Conservation (phyloP, 2,329 filamentous ascomycete species). For the Claviceps purpurea region DNA sequence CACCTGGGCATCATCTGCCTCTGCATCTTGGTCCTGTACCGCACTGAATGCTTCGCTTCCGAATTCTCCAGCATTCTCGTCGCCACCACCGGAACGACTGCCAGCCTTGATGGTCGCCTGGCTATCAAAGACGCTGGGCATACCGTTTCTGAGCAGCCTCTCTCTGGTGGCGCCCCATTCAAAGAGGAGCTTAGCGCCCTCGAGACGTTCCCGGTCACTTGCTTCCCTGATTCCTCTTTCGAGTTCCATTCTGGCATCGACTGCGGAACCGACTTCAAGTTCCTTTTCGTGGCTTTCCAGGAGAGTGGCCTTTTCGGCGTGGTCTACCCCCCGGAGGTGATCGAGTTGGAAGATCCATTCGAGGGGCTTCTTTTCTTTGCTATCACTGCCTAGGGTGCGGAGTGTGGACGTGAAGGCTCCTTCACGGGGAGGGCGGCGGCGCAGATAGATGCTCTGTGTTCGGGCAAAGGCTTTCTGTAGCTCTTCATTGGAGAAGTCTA, state of each 20-base stretch:
- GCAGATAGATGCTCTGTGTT: conserved; percentile 62
- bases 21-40: background rate
- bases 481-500: conserved; percentile 57
- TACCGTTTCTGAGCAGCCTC: conserved; percentile 14
- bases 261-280: conserved; percentile 33
- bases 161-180: conserved; percentile 40
- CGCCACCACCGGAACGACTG: background rate
- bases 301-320: conserved; percentile 53
- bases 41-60: conserved; percentile 11
- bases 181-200: conserved; percentile 39
- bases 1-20: conserved; percentile 18
- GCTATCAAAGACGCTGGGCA: conserved; percentile 17
- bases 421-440: conserved; percentile 54
- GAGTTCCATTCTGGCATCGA: conserved; percentile 62
- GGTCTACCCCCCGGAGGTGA: conserved; percentile 38
- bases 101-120: conserved; percentile 20
- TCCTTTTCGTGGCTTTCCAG: conserved; percentile 38
- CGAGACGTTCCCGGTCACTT: conserved; percentile 27
- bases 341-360: conserved; percentile 62
- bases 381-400: conserved; percentile 47
- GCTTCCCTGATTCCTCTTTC: conserved; percentile 31
- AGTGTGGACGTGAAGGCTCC: conserved; percentile 62
- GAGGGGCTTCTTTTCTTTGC: conserved; percentile 34
- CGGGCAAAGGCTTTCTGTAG: conserved; percentile 48
- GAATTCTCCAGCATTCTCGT: conserved; percentile 11